phyloP scores from a whole-genome alignment of 164 flowering plant genomes.

The Akebia trifoliata region DNA sequence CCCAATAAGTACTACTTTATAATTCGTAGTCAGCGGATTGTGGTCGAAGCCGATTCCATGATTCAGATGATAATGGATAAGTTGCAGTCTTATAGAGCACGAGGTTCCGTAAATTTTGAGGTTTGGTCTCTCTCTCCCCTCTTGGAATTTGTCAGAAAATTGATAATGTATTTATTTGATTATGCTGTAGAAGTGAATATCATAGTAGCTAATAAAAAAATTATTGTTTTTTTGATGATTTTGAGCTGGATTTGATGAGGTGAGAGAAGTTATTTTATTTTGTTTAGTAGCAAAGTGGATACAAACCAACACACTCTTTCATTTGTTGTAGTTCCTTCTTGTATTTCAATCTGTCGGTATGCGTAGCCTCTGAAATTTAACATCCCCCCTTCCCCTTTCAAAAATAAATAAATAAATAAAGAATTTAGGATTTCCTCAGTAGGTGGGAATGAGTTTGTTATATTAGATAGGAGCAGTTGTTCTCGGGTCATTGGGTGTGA shows the following conservation, averaged over 20 bases:
- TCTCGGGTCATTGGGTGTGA: too few relatives aligned
- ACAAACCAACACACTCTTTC: too few relatives aligned
- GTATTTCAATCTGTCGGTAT: too few relatives aligned
- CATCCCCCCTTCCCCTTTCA: too few relatives aligned
- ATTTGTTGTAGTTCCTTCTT: too few relatives aligned
- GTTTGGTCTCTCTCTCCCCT: slow-evolving; percentile 21
- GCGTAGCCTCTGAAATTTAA: too few relatives aligned
- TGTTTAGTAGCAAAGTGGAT: too few relatives aligned
- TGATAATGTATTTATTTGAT: not conserved
- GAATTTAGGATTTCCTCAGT: too few relatives aligned
- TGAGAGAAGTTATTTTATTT: not conserved
- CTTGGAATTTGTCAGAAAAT: not conserved
- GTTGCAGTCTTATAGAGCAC: slow-evolving; percentile 70
- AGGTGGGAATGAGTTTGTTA: too few relatives aligned
- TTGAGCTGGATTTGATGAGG: not conserved
- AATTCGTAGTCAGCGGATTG: slow-evolving; percentile 51
- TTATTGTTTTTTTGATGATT: not conserved
- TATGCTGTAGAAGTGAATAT: not conserved
- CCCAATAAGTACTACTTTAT: slow-evolving; percentile 67
- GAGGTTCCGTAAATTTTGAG: slow-evolving; percentile 70
- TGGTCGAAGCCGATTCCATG: slow-evolving; percentile 67
- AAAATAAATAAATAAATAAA: too few relatives aligned
- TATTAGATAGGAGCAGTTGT: too few relatives aligned
- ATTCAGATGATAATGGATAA: slow-evolving; percentile 86
- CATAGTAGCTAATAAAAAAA: not conserved